Evolutionary conservation across 495 filamentous ascomycete species (phyloP).

Genomic region (Sordaria brevicollis): DNA sequence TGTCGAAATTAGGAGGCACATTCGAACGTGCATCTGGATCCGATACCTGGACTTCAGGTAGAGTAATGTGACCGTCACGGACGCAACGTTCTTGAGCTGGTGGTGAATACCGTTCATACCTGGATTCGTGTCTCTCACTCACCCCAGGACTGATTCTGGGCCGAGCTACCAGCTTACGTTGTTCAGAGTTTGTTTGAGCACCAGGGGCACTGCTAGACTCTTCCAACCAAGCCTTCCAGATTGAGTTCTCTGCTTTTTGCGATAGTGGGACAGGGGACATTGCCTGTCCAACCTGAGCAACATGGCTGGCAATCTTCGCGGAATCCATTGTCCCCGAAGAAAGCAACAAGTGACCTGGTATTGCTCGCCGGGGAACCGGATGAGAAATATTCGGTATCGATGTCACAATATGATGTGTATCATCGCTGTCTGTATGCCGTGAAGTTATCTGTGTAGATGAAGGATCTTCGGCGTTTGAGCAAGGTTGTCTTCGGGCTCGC

Average conservation of each 20-base stretch:
- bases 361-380: constrained; percentile 8
- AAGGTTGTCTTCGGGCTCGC: not conserved
- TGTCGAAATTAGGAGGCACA: not conserved
- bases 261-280: constrained; percentile 9
- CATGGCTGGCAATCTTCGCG: constrained; percentile 9
- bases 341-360: constrained; percentile 1
- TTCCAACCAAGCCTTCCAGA: constrained; percentile 14
- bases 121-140: constrained; percentile 6
- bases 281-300: constrained; percentile 13
- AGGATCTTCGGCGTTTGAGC: not conserved
- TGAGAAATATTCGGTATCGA: constrained; percentile 4
- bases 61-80: not conserved
- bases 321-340: constrained; percentile 3
- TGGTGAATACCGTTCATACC: not conserved
- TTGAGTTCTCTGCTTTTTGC: constrained; percentile 10
- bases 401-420: constrained; percentile 3
- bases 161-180: not conserved
- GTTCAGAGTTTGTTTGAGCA: not conserved
- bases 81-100: not conserved
- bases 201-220: constrained; percentile 2
- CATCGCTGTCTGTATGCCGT: not conserved
- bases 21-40: not conserved
- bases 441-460: not conserved
- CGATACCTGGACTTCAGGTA: not conserved
- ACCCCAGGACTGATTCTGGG: constrained; percentile 15